Percentiles rank a stretch among this genome's conserved stretches.
Conservation (phyloP, 192 early-diverging fungal genomes). For the Coemansia sp. region DNA sequence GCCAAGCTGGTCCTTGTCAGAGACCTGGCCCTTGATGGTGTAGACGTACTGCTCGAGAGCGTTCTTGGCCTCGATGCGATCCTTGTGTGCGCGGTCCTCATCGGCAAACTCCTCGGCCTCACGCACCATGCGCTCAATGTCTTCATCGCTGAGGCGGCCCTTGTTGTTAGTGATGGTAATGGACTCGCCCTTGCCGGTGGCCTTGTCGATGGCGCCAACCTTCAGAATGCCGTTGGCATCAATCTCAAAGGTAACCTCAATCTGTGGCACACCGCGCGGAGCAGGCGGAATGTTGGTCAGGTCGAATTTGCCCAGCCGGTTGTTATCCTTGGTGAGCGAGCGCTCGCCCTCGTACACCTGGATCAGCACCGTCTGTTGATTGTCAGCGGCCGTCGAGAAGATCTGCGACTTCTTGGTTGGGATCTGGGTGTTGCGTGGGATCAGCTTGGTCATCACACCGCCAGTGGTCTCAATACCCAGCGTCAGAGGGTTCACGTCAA, state of each 20-base stretch:
- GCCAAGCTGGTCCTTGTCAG: constrained; percentile 81
- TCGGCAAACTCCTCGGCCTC: constrained; percentile 95
- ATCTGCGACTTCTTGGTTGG: constrained; percentile 99
- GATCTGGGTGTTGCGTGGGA: constrained; percentile 89
- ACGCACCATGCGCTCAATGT: constrained; percentile 95
- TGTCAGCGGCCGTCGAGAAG: constrained; percentile 96
- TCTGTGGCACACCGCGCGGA: constrained; percentile 95
- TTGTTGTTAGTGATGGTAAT: constrained; percentile 98
- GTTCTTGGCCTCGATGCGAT: constrained; percentile 89
- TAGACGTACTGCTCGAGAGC: constrained; percentile 90
- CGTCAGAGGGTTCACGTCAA: constrained; percentile 96
- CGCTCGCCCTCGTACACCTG: constrained; percentile 98
- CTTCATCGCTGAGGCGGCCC: constrained; percentile 90
- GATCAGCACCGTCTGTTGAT: constrained; percentile 95
- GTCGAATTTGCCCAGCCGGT: constrained; percentile 96
- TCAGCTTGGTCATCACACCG: constrained; percentile 95
- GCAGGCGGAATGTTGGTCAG: constrained; percentile 92
- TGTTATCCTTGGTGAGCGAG: constrained; percentile 97
- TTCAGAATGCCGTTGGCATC: constrained; percentile 93
- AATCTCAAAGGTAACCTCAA: constrained; percentile 96
- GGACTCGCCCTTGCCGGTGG: constrained; percentile 93
- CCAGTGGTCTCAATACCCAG: constrained; percentile 98
- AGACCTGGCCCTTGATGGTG: constrained; percentile 83
- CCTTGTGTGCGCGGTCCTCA: constrained; percentile 82
- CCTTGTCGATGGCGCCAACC: constrained; percentile 94